These are phyloP conservation scores for Phytophthora fragariaefolia DNA, from an alignment of 352 stramenopile species.

Conservation along the genomic window DNA sequence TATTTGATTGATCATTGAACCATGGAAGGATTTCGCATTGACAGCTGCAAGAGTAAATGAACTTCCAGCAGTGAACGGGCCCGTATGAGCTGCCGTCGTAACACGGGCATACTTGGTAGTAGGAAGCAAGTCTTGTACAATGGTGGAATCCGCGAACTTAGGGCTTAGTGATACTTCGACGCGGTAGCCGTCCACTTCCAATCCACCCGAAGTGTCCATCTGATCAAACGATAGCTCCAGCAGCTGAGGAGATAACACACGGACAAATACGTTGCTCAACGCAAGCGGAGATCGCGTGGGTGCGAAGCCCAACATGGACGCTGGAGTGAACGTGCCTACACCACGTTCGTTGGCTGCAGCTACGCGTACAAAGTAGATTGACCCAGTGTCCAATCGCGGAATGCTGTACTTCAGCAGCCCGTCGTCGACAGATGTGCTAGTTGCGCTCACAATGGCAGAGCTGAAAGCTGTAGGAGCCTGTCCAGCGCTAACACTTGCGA, in stretches of 20 bases:
- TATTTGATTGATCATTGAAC: conserved; percentile 54
- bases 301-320: conserved; percentile 23
- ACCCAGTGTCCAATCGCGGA: conserved; percentile 54
- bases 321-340: conserved; percentile 59
- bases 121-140: conserved; percentile 36
- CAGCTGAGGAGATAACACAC: conserved; percentile 41
- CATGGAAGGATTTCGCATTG: conserved; percentile 50
- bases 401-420: conserved; percentile 60
- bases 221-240: conserved; percentile 75
- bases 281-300: conserved; percentile 61
- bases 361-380: conserved; percentile 83
- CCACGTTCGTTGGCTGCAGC: conserved; percentile 86
- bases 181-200: conserved; percentile 60
- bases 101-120: conserved; percentile 63
- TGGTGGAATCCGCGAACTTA: conserved; percentile 15
- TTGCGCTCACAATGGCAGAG: conserved; percentile 34
- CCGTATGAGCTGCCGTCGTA: conserved; percentile 71
- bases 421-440: neutral
- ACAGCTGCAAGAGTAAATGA: conserved; percentile 75
- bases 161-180: conserved; percentile 45
- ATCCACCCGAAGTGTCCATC: conserved; percentile 56
- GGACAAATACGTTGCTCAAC: conserved; percentile 52
- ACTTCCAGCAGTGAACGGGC: conserved; percentile 62
- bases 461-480: conserved; percentile 48
- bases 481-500: conserved; percentile 33